Evolutionary conservation across 1,139 yeast genomes (phyloP).

Genomic region (Blastobotrys persicus): DNA sequence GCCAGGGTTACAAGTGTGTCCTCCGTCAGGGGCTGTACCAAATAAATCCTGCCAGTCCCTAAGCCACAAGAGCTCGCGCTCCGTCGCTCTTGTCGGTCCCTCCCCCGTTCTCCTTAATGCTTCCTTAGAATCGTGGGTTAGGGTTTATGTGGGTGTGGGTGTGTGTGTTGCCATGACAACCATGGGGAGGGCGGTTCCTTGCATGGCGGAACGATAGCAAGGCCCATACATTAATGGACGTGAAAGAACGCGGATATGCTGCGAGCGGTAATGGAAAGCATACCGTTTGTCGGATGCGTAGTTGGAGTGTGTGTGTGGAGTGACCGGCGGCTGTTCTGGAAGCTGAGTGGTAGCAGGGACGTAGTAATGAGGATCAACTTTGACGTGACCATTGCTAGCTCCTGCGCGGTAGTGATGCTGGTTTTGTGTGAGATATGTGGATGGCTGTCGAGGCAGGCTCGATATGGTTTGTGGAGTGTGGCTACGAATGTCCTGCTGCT

Average conservation of each 20-base stretch:
- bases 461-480: conserved; percentile 37
- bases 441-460: conserved; percentile 32
- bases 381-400: conserved; percentile 25
- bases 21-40: too few species aligned
- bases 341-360: background rate
- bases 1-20: too few species aligned
- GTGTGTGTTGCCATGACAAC: background rate
- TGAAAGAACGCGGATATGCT: too few species aligned
- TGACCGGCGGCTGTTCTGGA: conserved; percentile 11
- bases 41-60: too few species aligned
- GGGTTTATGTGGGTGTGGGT: too few species aligned
- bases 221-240: too few species aligned
- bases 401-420: conserved; percentile 36
- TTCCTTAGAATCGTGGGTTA: too few species aligned
- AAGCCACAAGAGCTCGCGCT: too few species aligned
- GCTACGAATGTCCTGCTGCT: conserved; percentile 34
- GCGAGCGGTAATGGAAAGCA: conserved; percentile 13
- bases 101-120: too few species aligned
- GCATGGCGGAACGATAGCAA: background rate
- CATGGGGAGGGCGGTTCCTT: background rate
- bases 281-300: conserved; percentile 20
- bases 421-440: conserved; percentile 43
- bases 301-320: conserved; percentile 13
- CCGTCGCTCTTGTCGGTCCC: too few species aligned
- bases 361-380: conserved; percentile 11